phyloP scores from a whole-genome alignment of 2,329 filamentous ascomycete genomes.

The Penicillium sp. region DNA sequence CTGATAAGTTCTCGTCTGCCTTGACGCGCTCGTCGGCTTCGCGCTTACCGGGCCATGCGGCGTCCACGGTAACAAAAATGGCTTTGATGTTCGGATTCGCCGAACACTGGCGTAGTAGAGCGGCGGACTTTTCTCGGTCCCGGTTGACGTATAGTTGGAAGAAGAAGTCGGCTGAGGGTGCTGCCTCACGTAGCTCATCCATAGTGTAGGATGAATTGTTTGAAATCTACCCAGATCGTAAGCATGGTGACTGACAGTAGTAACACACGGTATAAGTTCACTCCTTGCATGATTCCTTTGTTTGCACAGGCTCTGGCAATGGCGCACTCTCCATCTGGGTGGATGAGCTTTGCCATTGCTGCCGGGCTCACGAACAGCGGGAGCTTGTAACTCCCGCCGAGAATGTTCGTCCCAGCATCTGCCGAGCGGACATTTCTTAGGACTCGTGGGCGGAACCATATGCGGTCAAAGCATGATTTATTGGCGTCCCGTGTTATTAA shows the following conservation, averaged over 20 bases:
- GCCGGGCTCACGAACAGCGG: conserved; percentile 66
- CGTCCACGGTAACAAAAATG: conserved; percentile 57
- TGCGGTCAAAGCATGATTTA: conserved; percentile 53
- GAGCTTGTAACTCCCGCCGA: conserved; percentile 54
- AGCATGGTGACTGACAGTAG: neutral
- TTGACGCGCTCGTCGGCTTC: conserved; percentile 59
- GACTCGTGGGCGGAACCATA: conserved; percentile 61
- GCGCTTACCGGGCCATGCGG: conserved; percentile 55
- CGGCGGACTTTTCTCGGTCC: conserved; percentile 51
- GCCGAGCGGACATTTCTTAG: conserved; percentile 58
- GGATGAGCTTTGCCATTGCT: conserved; percentile 63
- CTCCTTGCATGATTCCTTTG: conserved; percentile 58
- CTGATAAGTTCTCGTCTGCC: conserved; percentile 45
- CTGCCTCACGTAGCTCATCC: conserved; percentile 52
- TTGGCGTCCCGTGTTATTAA: conserved; percentile 59
- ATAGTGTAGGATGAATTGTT: conserved; percentile 62
- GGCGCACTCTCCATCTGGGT: conserved; percentile 63
- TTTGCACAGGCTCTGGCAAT: conserved; percentile 55
- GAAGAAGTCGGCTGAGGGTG: conserved; percentile 48
- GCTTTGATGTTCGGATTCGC: conserved; percentile 45
- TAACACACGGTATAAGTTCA: conserved; percentile 24
- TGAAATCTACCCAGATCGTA: conserved; percentile 46
- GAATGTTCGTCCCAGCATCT: conserved; percentile 53
- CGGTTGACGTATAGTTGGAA: conserved; percentile 59
- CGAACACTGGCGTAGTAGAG: conserved; percentile 46